Evolutionary conservation across 768 basidiomycete genomes (phyloP).

Genomic region (Leucosporidium yakuticum): DNA sequence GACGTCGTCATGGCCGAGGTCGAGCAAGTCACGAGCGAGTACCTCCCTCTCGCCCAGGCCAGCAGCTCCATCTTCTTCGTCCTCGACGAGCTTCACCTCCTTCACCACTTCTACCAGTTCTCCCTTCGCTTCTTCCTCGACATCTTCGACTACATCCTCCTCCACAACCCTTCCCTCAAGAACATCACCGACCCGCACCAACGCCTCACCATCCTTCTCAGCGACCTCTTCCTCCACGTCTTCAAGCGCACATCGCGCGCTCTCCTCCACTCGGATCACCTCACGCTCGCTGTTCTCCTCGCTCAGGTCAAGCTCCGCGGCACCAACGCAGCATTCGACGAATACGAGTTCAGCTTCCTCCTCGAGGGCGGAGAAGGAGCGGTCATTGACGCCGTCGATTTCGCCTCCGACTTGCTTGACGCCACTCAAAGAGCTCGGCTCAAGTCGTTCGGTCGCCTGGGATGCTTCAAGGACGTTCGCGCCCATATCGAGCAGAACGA

Average conservation of each 20-base stretch:
- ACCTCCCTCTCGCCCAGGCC: conserved; percentile 86
- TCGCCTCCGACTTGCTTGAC: conserved; percentile 49
- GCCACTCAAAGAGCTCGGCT: conserved; percentile 65
- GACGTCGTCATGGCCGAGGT: conserved; percentile 94
- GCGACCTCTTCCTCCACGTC: conserved; percentile 81
- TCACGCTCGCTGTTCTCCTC: conserved; percentile 82
- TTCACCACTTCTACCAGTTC: conserved; percentile 99
- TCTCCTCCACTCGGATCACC: conserved; percentile 78
- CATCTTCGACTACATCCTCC: conserved; percentile 91
- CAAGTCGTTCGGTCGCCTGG: conserved; percentile 62
- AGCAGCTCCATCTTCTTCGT: conserved; percentile 97
- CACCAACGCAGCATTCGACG: conserved; percentile 15
- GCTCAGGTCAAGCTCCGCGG: conserved; percentile 58
- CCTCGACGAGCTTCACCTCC: conserved; percentile 82
- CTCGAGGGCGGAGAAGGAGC: conserved; percentile 70
- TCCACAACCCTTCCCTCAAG: conserved; percentile 83
- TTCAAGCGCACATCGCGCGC: conserved; percentile 86
- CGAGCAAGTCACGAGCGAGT: conserved; percentile 89
- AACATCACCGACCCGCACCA: conserved; percentile 64
- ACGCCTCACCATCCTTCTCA: conserved; percentile 72
- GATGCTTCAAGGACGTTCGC: conserved; percentile 68
- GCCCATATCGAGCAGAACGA: conserved; percentile 58
- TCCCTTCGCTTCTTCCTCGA: conserved; percentile 96
- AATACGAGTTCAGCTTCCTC: conserved; percentile 59
- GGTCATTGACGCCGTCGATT: conserved; percentile 42